phyloP scores from a whole-genome alignment of 2,329 filamentous ascomycete species.

The Cadophora sp. region DNA sequence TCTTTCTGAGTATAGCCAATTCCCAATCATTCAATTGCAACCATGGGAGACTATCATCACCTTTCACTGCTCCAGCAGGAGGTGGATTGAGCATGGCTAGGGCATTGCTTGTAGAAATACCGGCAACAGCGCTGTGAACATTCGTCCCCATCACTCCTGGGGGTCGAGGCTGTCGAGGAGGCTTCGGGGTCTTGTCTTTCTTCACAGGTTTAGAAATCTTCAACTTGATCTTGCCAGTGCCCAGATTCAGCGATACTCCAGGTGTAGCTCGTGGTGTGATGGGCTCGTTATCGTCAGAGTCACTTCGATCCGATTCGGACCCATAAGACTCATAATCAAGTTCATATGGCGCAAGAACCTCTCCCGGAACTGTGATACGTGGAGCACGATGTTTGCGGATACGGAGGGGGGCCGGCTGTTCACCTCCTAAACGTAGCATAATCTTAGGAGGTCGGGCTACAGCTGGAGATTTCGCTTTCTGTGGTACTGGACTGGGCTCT shows the following conservation, averaged over 20 bases:
- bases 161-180: conserved; percentile 41
- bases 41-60: conserved; percentile 68
- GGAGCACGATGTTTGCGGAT: conserved; percentile 51
- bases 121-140: conserved; percentile 46
- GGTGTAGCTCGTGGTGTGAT: conserved; percentile 38
- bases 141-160: conserved; percentile 46
- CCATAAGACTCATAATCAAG: conserved; percentile 66
- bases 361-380: conserved; percentile 69
- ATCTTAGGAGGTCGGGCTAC: conserved; percentile 56
- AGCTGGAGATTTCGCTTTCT: conserved; percentile 59
- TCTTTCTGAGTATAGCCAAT: conserved; percentile 74
- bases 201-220: conserved; percentile 39
- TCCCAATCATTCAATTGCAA: conserved; percentile 70
- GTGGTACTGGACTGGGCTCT: conserved; percentile 56
- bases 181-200: conserved; percentile 36
- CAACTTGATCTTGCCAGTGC: conserved; percentile 40
- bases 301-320: conserved; percentile 34
- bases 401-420: conserved; percentile 46
- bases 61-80: conserved; percentile 63
- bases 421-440: conserved; percentile 52
- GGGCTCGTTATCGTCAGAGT: conserved; percentile 46
- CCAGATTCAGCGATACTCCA: conserved; percentile 29
- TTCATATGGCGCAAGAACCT: conserved; percentile 70
- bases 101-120: conserved; percentile 48
- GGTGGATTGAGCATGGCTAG: conserved; percentile 58